A percentile compares a stretch with the other conserved stretches of the same genome.
Evolutionary conservation across 495 filamentous ascomycete species (phyloP).

Genomic region (Penicillium pulvis): DNA sequence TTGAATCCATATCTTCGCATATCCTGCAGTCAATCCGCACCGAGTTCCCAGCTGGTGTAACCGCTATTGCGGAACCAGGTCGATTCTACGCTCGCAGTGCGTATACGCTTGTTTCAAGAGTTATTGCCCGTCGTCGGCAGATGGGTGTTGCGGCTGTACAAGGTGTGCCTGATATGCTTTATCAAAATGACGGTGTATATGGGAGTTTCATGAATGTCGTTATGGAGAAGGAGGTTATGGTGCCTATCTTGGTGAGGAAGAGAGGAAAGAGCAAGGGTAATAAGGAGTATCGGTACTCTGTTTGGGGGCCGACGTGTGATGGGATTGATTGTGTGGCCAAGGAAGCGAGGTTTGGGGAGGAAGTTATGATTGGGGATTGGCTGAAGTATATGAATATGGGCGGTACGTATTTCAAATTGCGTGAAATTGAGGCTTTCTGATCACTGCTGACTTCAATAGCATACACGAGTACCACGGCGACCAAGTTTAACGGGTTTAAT

Average conservation of each 20-base stretch:
- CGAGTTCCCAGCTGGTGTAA: conserved; percentile 20
- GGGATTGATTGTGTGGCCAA: conserved; percentile 30
- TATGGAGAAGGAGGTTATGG: conserved; percentile 28
- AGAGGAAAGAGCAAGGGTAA: background rate
- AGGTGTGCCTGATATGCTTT: conserved; percentile 33
- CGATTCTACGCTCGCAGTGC: conserved; percentile 29
- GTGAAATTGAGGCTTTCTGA: too few species aligned
- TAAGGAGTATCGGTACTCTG: conserved; percentile 25
- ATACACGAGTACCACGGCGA: conserved; percentile 31
- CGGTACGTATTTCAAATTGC: conserved; percentile 18
- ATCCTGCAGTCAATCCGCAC: conserved; percentile 13
- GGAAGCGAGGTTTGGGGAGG: conserved; percentile 19
- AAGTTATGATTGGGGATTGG: conserved; percentile 38
- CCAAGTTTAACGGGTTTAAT: conserved; percentile 35
- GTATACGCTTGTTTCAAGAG: conserved; percentile 33
- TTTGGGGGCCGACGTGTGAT: conserved; percentile 44
- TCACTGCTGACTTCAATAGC: conserved; percentile 8
- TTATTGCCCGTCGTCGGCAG: conserved; percentile 32
- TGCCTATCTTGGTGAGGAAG: conserved; percentile 12
- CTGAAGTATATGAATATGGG: conserved; percentile 39
- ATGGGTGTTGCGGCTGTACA: conserved; percentile 10
- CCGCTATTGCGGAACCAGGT: conserved; percentile 36
- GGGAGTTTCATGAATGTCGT: conserved; percentile 35
- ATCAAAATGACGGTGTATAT: conserved; percentile 40
- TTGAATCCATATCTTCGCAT: conserved; percentile 22